phyloP scores from a whole-genome alignment of 768 basidiomycete species.

The Amanita subjunquillea region DNA sequence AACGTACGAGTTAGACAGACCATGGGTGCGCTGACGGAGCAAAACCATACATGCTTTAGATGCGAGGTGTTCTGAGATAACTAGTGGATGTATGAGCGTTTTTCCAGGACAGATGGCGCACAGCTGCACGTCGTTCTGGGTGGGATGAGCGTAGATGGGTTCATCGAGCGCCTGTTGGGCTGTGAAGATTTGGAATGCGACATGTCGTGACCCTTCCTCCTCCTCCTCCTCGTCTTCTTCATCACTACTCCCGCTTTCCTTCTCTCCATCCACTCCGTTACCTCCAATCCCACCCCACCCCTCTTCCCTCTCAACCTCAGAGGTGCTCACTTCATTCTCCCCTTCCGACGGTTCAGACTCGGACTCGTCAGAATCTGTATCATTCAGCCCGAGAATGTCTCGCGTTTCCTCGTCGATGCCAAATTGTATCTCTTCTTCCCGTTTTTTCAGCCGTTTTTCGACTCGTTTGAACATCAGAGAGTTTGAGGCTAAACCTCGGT shows the following conservation, averaged over 20 bases:
- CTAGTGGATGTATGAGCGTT: constrained; percentile 46
- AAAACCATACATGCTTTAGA: constrained; percentile 50
- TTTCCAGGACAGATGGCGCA: constrained; percentile 71
- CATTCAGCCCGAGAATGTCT: constrained; percentile 54
- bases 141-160: constrained; percentile 50
- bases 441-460: constrained; percentile 51
- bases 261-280: constrained; percentile 10
- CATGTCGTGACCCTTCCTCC: constrained; percentile 16
- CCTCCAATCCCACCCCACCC: constrained; percentile 13
- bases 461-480: constrained; percentile 68
- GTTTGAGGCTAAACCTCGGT: background rate
- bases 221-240: constrained; percentile 10
- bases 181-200: constrained; percentile 23
- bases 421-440: constrained; percentile 53
- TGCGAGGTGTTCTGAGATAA: constrained; percentile 45
- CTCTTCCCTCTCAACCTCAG: constrained; percentile 18
- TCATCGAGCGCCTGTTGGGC: constrained; percentile 51
- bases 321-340: constrained; percentile 8
- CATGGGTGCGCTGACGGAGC: constrained; percentile 4
- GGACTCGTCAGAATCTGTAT: constrained; percentile 71
- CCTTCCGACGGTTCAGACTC: constrained; percentile 28
- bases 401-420: constrained; percentile 56
- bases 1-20: constrained; percentile 1
- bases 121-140: constrained; percentile 42
- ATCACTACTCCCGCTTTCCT: constrained; percentile 6